These are phyloP conservation scores for Cotoneaster glaucophyllus DNA, from an alignment of 306 rosid species.

Conservation along the genomic window DNA sequence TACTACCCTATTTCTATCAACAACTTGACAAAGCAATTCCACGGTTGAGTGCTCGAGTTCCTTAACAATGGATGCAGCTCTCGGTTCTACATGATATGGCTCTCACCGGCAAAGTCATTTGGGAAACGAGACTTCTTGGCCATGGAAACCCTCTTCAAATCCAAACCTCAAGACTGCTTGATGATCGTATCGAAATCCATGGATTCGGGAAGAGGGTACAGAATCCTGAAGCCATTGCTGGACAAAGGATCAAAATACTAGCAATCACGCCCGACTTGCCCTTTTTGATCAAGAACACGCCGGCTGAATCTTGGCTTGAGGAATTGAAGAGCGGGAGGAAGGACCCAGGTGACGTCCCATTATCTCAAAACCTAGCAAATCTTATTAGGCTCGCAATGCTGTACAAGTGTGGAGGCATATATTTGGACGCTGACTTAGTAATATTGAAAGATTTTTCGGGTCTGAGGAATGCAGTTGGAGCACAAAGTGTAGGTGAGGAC, in stretches of 20 bases:
- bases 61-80: constrained; percentile 27
- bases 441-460: constrained; percentile 27
- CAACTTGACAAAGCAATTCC: constrained; percentile 21
- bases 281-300: constrained; percentile 26
- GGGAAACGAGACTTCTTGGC: constrained; percentile 30
- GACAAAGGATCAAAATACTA: constrained; percentile 29
- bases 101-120: constrained; percentile 31
- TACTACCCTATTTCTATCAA: no score
- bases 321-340: constrained; percentile 31
- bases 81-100: constrained; percentile 45
- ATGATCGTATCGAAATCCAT: constrained; percentile 32
- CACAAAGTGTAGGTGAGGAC: constrained; percentile 33
- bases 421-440: constrained; percentile 46
- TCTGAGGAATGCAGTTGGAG: constrained; percentile 51
- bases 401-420: constrained; percentile 51
- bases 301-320: constrained; percentile 37
- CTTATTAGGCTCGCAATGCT: constrained; percentile 41
- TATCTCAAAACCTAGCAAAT: constrained; percentile 47
- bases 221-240: constrained; percentile 34
- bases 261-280: constrained; percentile 36
- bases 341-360: constrained; percentile 53
- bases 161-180: constrained; percentile 39
- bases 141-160: constrained; percentile 35
- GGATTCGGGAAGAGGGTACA: constrained; percentile 27
- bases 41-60: constrained; percentile 26